These are phyloP conservation scores for Trypanosoma lewisi DNA, from an alignment of 208 protist species.

Conservation along the genomic window DNA sequence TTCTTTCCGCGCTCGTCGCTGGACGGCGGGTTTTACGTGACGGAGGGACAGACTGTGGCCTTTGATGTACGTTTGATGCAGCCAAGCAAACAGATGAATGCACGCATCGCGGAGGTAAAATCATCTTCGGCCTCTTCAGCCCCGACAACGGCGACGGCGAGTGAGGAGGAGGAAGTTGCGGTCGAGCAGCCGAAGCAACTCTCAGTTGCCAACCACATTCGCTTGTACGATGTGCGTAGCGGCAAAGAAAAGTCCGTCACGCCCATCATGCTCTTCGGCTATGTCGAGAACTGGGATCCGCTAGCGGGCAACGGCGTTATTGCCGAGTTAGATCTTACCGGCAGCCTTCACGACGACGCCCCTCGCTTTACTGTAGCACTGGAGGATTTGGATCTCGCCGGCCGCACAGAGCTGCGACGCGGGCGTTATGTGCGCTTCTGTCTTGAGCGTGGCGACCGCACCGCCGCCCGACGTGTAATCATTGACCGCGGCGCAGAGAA, in stretches of 20 bases:
- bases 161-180: neutral
- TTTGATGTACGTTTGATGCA: slow-evolving; percentile 35
- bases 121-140: neutral
- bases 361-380: slow-evolving; percentile 39
- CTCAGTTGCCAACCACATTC: slow-evolving; percentile 35
- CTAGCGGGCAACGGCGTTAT: slow-evolving; percentile 42
- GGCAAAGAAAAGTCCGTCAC: slow-evolving; percentile 39
- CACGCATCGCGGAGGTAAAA: slow-evolving; percentile 2
- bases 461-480: slow-evolving; percentile 41
- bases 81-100: slow-evolving; percentile 5
- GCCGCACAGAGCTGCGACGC: slow-evolving; percentile 21
- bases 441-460: slow-evolving; percentile 28
- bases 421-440: slow-evolving; percentile 78
- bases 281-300: slow-evolving; percentile 56
- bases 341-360: slow-evolving; percentile 54
- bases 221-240: slow-evolving; percentile 41
- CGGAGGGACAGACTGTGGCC: slow-evolving; percentile 66
- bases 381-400: slow-evolving; percentile 52
- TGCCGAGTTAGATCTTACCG: slow-evolving; percentile 62
- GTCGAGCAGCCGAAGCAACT: slow-evolving; percentile 8
- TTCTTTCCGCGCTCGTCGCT: slow-evolving; percentile 69
- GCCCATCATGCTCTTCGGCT: slow-evolving; percentile 48
- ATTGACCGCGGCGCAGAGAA: slow-evolving; percentile 44
- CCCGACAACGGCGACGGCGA: neutral
- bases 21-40: slow-evolving; percentile 67